Evolutionary conservation across 2,329 filamentous ascomycete species (phyloP).

Genomic region (Fusarium tanahbumbuense): DNA sequence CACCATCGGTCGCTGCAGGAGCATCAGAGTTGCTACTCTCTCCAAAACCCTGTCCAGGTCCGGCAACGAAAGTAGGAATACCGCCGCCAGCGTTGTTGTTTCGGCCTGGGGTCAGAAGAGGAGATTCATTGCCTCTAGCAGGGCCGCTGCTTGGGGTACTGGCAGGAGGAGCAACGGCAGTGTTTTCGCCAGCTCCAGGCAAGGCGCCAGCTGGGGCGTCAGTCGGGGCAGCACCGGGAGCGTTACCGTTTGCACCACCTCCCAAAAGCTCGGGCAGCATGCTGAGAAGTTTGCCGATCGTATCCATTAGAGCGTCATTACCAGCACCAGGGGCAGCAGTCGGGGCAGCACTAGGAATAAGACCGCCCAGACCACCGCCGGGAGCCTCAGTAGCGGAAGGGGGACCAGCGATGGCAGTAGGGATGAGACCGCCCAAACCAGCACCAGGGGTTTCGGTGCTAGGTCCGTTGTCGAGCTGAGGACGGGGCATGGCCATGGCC

Average conservation of each 20-base stretch:
- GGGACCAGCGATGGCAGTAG: slow-evolving; percentile 16
- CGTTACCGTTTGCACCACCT: slow-evolving; percentile 3
- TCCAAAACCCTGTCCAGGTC: slow-evolving; percentile 23
- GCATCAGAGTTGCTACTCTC: background rate
- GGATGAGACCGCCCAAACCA: slow-evolving; percentile 21
- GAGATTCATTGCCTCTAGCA: background rate
- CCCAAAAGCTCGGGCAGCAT: slow-evolving; percentile 6
- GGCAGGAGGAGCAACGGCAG: background rate
- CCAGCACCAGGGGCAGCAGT: background rate
- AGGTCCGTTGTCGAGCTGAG: slow-evolving; percentile 25
- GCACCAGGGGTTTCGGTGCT: slow-evolving; percentile 24
- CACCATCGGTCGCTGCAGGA: background rate
- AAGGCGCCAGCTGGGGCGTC: background rate
- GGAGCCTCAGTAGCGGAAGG: slow-evolving; percentile 1
- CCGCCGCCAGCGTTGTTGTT: slow-evolving; percentile 6
- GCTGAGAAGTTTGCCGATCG: slow-evolving; percentile 7
- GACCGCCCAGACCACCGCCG: background rate
- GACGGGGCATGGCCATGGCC: slow-evolving; percentile 37
- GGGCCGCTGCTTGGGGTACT: slow-evolving; percentile 8
- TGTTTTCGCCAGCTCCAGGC: slow-evolving; percentile 5
- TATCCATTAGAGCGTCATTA: background rate
- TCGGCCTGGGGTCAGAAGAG: slow-evolving; percentile 12
- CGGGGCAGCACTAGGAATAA: background rate
- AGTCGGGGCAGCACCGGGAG: slow-evolving; percentile 9
- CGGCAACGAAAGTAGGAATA: slow-evolving; percentile 22